Evolutionary conservation across 2,329 filamentous ascomycete genomes (phyloP), one percentile per base, ranked within the genome.

Genomic region (Apiospora marii): DNA sequence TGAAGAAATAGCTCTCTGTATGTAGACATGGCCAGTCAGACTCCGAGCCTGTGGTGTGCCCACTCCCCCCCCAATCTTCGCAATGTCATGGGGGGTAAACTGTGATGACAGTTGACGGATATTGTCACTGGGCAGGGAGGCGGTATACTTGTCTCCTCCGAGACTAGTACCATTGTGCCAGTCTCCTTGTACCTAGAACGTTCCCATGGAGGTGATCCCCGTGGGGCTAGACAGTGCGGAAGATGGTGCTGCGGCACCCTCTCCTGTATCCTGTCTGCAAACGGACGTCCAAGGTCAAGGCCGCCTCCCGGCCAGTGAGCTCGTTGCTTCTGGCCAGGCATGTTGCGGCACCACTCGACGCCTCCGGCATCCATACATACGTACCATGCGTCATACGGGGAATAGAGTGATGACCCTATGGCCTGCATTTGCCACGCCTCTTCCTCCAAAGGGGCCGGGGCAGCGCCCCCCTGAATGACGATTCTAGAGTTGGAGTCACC

Each of bases 1-100:
- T 68, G 44, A 68, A 68, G 67, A 68, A 68, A 48, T 19, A 68
- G 58, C 34, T 41, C 30, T 64, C 58, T 64, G 53, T n/a, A 24
- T 10, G 34, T 19, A 19, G 34, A 19, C 30, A 64, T 64, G 58
- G 34, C 58, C 58, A 64, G 58, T 41, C 34, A 64, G 58, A 41
- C 19, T 41, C 19, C 8, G 58, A 64, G 58, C 34, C 41, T 41
- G 58, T 3, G 68, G 30, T 70, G 48, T 30, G 27, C 44, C 48
- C 30, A 24, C 49, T 58, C 34, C 27, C 51, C 51, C 51, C 37
- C 48, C 46, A 41, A 41, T 37, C 68, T 27, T 58, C 10, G 34
- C 41, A 16, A 22, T n/a, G 12, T 51, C 3, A 48, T 30, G 19
- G 48, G 19, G 27, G 46, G 68, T 43, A 8, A 8, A 41, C 19